Percentiles rank a stretch among this genome's conserved stretches.
phyloP scores from a whole-genome alignment of 73 alveolate genomes.

The Blepharisma japonicum region DNA sequence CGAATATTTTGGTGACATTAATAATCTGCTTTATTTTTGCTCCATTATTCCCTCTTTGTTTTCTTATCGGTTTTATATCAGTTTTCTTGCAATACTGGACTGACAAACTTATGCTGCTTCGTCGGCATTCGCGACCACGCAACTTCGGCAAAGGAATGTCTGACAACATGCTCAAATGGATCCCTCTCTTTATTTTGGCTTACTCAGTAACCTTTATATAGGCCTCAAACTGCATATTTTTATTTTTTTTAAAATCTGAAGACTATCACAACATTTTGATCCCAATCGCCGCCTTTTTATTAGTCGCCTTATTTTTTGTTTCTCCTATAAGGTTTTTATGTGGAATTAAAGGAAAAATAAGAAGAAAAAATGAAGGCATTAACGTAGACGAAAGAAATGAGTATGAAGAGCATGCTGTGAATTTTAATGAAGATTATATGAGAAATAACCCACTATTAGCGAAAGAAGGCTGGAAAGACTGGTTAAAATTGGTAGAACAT shows the following conservation, averaged over 20 bases:
- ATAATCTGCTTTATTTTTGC: slow-evolving; percentile 47
- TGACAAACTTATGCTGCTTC: slow-evolving; percentile 46
- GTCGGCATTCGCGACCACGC: slow-evolving; percentile 53
- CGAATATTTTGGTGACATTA: slow-evolving; percentile 46
- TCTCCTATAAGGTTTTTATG: slow-evolving; percentile 42
- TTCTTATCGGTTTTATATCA: slow-evolving; percentile 49
- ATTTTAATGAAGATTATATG: slow-evolving; percentile 53
- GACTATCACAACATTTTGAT: background rate
- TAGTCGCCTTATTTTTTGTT: slow-evolving; percentile 19
- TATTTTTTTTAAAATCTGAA: background rate
- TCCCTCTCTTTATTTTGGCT: slow-evolving; percentile 1
- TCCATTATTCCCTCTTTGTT: slow-evolving; percentile 54
- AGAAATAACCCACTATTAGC: slow-evolving; percentile 61
- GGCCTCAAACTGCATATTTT: background rate
- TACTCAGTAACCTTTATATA: slow-evolving; percentile 23
- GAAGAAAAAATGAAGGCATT: background rate
- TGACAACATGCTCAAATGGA: slow-evolving; percentile 27
- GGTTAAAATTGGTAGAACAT: background rate
- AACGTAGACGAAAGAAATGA: background rate
- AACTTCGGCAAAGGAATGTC: background rate
- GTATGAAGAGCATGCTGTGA: slow-evolving; percentile 31
- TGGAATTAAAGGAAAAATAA: background rate
- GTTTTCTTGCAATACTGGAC: slow-evolving; percentile 53
- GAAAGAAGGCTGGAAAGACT: slow-evolving; percentile 36
- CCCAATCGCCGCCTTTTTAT: background rate